Conservation (phyloP, 2,329 filamentous ascomycete species). For the Ophiostoma populinum region DNA sequence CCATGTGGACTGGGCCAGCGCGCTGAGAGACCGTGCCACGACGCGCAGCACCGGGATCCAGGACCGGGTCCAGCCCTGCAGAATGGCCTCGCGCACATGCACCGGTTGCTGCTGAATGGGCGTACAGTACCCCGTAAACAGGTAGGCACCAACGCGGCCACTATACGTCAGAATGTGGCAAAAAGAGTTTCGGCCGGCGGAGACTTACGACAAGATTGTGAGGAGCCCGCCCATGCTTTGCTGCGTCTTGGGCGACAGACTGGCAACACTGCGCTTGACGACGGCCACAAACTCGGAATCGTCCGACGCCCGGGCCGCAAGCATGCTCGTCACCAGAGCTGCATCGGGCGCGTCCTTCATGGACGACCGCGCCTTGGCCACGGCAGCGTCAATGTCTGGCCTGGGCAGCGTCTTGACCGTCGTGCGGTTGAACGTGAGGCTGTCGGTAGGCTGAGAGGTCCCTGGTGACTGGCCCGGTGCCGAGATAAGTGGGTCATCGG, state of each 20-base stretch:
- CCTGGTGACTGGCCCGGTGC: neutral
- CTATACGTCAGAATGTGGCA: constrained; percentile 15
- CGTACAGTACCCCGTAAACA: constrained; percentile 50
- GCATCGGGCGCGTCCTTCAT: constrained; percentile 22
- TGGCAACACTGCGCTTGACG: constrained; percentile 25
- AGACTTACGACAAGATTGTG: constrained; percentile 24
- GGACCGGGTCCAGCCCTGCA: constrained; percentile 44
- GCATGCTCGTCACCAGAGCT: constrained; percentile 30
- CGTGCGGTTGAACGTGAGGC: constrained; percentile 17
- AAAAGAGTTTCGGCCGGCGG: neutral
- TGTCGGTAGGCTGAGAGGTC: neutral
- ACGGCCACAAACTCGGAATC: constrained; percentile 35
- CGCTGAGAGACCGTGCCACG: constrained; percentile 37
- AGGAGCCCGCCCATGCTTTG: constrained; percentile 23
- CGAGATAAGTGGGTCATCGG: constrained; percentile 16
- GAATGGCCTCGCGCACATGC: constrained; percentile 40
- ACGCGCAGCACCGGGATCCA: constrained; percentile 35
- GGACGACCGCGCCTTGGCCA: constrained; percentile 21
- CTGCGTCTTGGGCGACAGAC: constrained; percentile 17
- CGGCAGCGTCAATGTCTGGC: constrained; percentile 28
- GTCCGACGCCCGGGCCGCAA: constrained; percentile 32
- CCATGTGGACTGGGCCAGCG: constrained; percentile 36
- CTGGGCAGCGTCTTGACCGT: constrained; percentile 29
- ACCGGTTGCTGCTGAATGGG: constrained; percentile 45
- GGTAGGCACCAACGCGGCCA: constrained; percentile 32